Base-by-base conservation (phyloP, 164 flowering plant genomes). In the Sedum album region DNA sequence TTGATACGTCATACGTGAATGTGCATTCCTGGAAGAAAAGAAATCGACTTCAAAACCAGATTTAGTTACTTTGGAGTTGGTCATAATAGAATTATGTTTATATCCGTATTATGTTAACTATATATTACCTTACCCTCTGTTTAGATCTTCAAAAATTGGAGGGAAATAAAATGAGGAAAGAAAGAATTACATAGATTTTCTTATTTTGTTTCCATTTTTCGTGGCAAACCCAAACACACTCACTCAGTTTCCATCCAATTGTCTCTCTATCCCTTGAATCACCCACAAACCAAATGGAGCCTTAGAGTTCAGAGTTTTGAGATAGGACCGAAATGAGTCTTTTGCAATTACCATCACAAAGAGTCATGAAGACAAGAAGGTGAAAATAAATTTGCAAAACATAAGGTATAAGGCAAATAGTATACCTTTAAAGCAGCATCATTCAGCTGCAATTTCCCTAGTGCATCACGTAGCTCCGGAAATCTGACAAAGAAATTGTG, bases 401-500 rank as follows among this genome's bases (percentile, higher is more conserved):
- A 13, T 63, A 33, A 14, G 21, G 17, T 39, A n/a, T 30, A 9
- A 35, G 35, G 41, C 1, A 26, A 53, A 31, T 31, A 21, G 17
- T 44, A 55, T 71, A 91, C 98, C 92, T 87, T 91, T 73, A 94
- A 71, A 11, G 98, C 96, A 49, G 98, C 96, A 79, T 93, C 98
- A 77, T 93, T 93, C 64, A 93, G 96, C 76, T 93, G 98, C 66
- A 93, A 78, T 77, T 93, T 93, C 75, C 87, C 98, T 76, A 93
- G 75, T 65, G 98, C 98, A 79, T 91, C 98, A 64, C 98, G 97
- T 63, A 94, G 68, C 65, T 94, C 98, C 11, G 86, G 80, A 74
- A 83, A 94, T 80, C 98, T 93, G 71, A 66, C 69, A 82, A 70
- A 20, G 70, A 49, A 69, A 69, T 68, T 13, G 17, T 31, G 49